Base-by-base conservation (phyloP, 345 rosid genomes). In the Euclidium syriacum region DNA sequence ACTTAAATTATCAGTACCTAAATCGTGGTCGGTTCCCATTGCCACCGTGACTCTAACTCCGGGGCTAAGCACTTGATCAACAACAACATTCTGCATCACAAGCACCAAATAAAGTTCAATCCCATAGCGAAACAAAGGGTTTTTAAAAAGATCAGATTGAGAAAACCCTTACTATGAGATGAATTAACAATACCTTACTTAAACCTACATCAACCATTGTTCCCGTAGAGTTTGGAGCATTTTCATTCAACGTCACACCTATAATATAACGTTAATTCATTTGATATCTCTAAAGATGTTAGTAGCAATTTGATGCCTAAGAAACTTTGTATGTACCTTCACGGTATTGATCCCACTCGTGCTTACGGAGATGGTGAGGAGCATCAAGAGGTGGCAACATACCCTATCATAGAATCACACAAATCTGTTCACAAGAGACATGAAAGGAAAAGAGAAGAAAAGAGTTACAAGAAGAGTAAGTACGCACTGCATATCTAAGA, bases 311-410 rank as follows among this genome's bases (percentile, higher is more conserved):
- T 33, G 48, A 54, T 12, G 52, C 19, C 3, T 60, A 50, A n/a
- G 48, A 52, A 10, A 57, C 23, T 4, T 51, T 11, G 15, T 23
- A 33, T 16, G n/a, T 55, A 84, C 99, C 99, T 87, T 94, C 97
- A 20, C 97, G 81, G 56, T 72, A 94, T 19, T 81, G 73, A 54
- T 81, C 88, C 97, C 99, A 94, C 56, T 90, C 97, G 54, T 94
- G 99, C 81, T 85, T 90, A 58, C 97, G 96, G 63, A 94, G 40
- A 81, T 94, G 96, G 63, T 90, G 97, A 3, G 97, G 99, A 62
- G 99, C 97, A 80, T 94, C 97, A 73, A 94, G 87, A 8, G 97
- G 97, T 6, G 97, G 97, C 77, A 94, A 73, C 85, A 94, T 72
- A 48, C 97, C 99, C 97, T 90, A 64, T 51, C 3, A 15, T 8